Evolutionary conservation across 306 rosid genomes (phyloP).

Genomic region (Vigna trinervia): DNA sequence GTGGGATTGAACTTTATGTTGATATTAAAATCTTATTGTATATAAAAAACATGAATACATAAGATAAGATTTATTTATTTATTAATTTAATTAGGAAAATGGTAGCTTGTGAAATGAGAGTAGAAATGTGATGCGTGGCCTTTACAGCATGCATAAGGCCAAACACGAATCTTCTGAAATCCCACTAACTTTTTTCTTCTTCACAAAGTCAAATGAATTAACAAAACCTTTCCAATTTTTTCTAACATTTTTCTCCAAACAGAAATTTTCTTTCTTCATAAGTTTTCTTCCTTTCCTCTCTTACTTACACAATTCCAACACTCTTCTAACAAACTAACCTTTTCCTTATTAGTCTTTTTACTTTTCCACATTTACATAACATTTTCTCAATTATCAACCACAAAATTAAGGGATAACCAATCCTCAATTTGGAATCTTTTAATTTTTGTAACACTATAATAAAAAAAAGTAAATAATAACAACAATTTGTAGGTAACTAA

Average conservation of each 20-base stretch:
- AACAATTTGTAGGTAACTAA: too few species aligned
- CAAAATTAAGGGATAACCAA: not conserved
- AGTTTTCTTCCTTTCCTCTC: not conserved
- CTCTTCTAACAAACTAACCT: not conserved
- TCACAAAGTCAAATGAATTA: slow-evolving; percentile 27
- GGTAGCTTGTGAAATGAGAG: not conserved
- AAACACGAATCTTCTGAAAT: slow-evolving; percentile 35
- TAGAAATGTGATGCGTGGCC: slow-evolving; percentile 23
- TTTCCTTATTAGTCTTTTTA: not conserved
- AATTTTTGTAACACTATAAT: too few species aligned
- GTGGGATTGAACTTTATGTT: not conserved
- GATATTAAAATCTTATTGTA: not conserved
- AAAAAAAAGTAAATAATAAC: too few species aligned
- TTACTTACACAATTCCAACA: not conserved
- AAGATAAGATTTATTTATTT: not conserved
- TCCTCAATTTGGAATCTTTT: too few species aligned
- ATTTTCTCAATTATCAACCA: slow-evolving; percentile 3
- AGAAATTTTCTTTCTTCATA: not conserved
- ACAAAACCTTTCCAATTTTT: slow-evolving; percentile 21
- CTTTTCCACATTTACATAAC: slow-evolving; percentile 22
- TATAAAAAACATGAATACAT: not conserved
- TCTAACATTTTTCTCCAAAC: not conserved
- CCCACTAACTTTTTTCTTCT: slow-evolving; percentile 39
- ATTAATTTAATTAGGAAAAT: slow-evolving; percentile 11
- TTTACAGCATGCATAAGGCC: slow-evolving; percentile 31